A percentile compares a stretch with the other conserved stretches of the same genome.
These are phyloP conservation scores for Blastobotrys malaysiensis DNA, from an alignment of 1,139 yeast genomes.

Conservation along the genomic window DNA sequence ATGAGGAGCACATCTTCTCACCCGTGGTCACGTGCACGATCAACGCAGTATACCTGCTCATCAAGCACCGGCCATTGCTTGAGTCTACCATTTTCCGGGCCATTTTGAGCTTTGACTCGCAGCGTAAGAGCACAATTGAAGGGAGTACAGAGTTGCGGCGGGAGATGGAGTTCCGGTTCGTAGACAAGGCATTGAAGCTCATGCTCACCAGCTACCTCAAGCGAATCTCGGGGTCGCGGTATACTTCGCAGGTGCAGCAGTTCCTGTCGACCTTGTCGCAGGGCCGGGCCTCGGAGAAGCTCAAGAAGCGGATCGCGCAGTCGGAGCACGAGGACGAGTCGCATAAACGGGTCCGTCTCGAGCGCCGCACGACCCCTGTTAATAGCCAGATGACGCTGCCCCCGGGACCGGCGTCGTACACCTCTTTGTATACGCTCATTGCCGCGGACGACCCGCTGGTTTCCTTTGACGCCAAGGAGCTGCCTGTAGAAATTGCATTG, in stretches of 20 bases:
- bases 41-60: constrained; percentile 33
- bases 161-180: constrained; percentile 32
- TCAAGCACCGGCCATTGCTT: constrained; percentile 32
- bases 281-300: constrained; percentile 28
- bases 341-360: constrained; percentile 22
- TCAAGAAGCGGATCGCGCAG: constrained; percentile 22
- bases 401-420: constrained; percentile 30
- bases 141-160: constrained; percentile 21
- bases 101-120: constrained; percentile 33
- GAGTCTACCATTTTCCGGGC: constrained; percentile 31
- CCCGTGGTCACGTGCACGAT: constrained; percentile 28
- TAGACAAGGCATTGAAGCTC: constrained; percentile 35
- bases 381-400: constrained; percentile 26
- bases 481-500: constrained; percentile 60
- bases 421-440: constrained; percentile 52
- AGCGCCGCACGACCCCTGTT: constrained; percentile 21
- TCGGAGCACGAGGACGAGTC: constrained; percentile 18
- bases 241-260: constrained; percentile 26
- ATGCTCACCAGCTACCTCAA: constrained; percentile 32
- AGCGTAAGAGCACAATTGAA: constrained; percentile 19
- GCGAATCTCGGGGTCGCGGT: constrained; percentile 24
- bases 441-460: constrained; percentile 55
- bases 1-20: constrained; percentile 41
- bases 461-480: constrained; percentile 60
- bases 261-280: constrained; percentile 30